Evolutionary conservation across 345 rosid species (phyloP).

Genomic region (Punica granatum): DNA sequence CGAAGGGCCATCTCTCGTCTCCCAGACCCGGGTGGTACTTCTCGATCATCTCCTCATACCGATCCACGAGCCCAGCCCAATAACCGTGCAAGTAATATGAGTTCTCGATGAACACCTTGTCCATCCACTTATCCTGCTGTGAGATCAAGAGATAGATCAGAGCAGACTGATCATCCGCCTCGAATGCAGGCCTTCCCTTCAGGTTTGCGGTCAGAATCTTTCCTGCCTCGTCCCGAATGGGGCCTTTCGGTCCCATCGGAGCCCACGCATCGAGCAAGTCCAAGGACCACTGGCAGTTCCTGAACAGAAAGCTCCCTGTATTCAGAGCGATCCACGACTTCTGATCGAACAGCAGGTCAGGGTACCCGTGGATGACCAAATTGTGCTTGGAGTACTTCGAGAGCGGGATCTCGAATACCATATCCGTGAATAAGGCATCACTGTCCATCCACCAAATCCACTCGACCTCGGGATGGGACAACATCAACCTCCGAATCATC

Average conservation of each 20-base stretch:
- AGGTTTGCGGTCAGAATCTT: conserved; percentile 73
- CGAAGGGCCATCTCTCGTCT: conserved; percentile 94
- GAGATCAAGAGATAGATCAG: conserved; percentile 79
- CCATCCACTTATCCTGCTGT: conserved; percentile 77
- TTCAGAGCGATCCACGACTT: conserved; percentile 95
- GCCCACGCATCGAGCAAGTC: conserved; percentile 96
- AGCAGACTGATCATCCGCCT: conserved; percentile 95
- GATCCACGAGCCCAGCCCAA: conserved; percentile 92
- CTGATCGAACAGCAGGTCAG: conserved; percentile 74
- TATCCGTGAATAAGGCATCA: conserved; percentile 92
- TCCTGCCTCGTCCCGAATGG: conserved; percentile 77
- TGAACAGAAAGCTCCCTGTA: conserved; percentile 82
- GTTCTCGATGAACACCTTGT: conserved; percentile 81
- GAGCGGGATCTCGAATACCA: conserved; percentile 77
- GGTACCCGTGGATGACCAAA: conserved; percentile 88
- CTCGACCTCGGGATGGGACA: conserved; percentile 88
- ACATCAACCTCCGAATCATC: conserved; percentile 74
- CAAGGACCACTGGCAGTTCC: conserved; percentile 93
- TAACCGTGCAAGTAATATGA: conserved; percentile 89
- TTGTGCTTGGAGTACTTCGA: conserved; percentile 53
- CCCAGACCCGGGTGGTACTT: conserved; percentile 93
- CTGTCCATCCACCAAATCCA: conserved; percentile 99
- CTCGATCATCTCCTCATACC: conserved; percentile 91
- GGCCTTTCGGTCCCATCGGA: conserved; percentile 92
- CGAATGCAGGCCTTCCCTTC: conserved; percentile 84